These are phyloP conservation scores for Dipteronia dyeriana DNA, from an alignment of 345 rosid genomes.

Conservation along the genomic window DNA sequence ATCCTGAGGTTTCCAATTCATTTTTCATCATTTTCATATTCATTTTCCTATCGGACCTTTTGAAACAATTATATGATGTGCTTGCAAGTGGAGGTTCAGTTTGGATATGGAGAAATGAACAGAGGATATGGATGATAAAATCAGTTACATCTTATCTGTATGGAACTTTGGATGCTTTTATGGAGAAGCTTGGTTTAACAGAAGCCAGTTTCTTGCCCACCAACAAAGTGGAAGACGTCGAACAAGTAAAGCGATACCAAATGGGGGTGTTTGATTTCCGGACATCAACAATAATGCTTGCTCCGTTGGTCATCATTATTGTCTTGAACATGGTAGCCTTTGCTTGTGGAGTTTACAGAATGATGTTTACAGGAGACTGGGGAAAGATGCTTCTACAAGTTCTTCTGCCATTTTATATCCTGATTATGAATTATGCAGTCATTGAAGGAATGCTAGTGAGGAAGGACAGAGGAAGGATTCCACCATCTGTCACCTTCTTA, in stretches of 20 bases:
- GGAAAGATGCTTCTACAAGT: constrained; percentile 27
- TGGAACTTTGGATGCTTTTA: constrained; percentile 36
- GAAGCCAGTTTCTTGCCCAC: constrained; percentile 47
- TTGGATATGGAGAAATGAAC: constrained; percentile 29
- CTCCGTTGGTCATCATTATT: constrained; percentile 33
- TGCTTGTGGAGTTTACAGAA: constrained; percentile 30
- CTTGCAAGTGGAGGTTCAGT: constrained; percentile 25
- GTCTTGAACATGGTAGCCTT: constrained; percentile 35
- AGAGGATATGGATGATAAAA: constrained; percentile 46
- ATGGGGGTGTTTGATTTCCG: constrained; percentile 43
- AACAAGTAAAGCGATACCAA: constrained; percentile 28
- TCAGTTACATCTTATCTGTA: constrained; percentile 25
- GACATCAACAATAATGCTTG: constrained; percentile 34
- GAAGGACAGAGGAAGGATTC: constrained; percentile 43
- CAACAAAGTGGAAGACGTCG: constrained; percentile 30
- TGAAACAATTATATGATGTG: constrained; percentile 31
- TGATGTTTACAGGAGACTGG: constrained; percentile 24
- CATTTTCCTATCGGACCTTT: constrained; percentile 27
- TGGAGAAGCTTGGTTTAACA: constrained; percentile 28
- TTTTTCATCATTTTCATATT: constrained; percentile 23
- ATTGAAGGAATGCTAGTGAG: constrained; percentile 44
- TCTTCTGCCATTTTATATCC: constrained; percentile 28
- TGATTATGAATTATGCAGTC: constrained; percentile 31
- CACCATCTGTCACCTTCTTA: constrained; percentile 21
- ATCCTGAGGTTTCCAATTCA: constrained; percentile 36